A percentile compares a stretch with the other conserved stretches of the same genome.
Conservation (phyloP, 1,284 basidiomycete species). For the Boletus albobrunnescens region DNA sequence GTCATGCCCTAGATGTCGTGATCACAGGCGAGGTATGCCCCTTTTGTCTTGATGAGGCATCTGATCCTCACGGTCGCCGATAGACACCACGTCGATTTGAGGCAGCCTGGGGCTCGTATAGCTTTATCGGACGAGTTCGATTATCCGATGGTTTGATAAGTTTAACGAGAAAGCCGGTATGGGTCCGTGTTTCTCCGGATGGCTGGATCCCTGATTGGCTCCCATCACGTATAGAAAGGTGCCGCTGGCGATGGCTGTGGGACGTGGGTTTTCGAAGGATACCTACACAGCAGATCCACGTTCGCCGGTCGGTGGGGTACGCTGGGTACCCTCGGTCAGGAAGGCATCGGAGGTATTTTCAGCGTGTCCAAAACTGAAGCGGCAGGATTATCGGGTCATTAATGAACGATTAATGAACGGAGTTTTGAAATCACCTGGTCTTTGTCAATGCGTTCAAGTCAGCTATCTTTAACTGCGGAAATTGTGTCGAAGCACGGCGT, state of each 20-base stretch:
- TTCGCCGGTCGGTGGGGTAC: slow-evolving; percentile 31
- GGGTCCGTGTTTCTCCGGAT: slow-evolving; percentile 6
- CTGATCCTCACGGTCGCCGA: slow-evolving; percentile 22
- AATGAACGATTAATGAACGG: slow-evolving; percentile 32
- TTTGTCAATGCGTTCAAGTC: slow-evolving; percentile 1
- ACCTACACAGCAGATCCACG: slow-evolving; percentile 26
- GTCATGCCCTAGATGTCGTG: slow-evolving; percentile 36
- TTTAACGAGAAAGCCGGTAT: slow-evolving; percentile 36
- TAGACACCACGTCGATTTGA: slow-evolving; percentile 33
- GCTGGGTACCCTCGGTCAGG: slow-evolving; percentile 19
- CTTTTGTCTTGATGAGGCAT: slow-evolving; percentile 17
- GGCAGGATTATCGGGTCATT: slow-evolving; percentile 29
- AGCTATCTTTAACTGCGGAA: slow-evolving; percentile 27
- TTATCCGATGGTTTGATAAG: slow-evolving; percentile 49
- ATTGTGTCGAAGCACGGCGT: slow-evolving; percentile 21
- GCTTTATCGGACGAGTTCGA: slow-evolving; percentile 47
- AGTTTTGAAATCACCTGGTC: slow-evolving; percentile 13
- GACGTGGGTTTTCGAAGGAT: slow-evolving; percentile 36
- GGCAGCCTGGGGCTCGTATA: slow-evolving; percentile 37
- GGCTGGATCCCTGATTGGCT: slow-evolving; percentile 1
- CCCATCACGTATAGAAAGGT: slow-evolving; percentile 19
- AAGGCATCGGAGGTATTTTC: slow-evolving; percentile 48
- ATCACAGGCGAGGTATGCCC: slow-evolving; percentile 33
- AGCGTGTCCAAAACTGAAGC: slow-evolving; percentile 43
- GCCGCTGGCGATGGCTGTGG: slow-evolving; percentile 30